A percentile compares a stretch with the other conserved stretches of the same genome.
Conservation (phyloP, 2,329 filamentous ascomycete species). For the Lachnellula arida region DNA sequence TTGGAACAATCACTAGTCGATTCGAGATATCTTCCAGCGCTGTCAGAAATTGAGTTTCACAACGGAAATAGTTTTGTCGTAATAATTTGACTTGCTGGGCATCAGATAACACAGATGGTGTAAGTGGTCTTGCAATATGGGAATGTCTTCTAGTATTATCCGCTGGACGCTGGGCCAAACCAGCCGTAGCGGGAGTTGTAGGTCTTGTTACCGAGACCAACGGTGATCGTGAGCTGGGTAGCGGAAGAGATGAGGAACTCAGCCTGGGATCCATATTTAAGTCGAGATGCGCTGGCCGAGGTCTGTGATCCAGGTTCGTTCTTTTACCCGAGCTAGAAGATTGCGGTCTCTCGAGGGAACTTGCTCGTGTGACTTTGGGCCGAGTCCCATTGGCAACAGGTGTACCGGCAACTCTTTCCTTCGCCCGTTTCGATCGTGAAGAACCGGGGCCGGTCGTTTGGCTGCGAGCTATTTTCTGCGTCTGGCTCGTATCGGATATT, state of each 20-base stretch:
- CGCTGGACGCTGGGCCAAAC: conserved; percentile 41
- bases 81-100: conserved; percentile 67
- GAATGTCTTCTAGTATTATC: conserved; percentile 54
- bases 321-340: conserved; percentile 23
- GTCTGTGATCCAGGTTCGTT: conserved; percentile 19
- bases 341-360: conserved; percentile 22
- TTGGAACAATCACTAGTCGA: conserved; percentile 76
- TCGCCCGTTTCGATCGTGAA: conserved; percentile 39
- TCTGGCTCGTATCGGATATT: conserved; percentile 50
- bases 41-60: conserved; percentile 73
- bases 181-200: conserved; percentile 53
- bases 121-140: conserved; percentile 54
- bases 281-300: conserved; percentile 28
- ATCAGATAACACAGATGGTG: conserved; percentile 56
- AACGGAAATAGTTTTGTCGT: conserved; percentile 78
- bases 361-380: conserved; percentile 22
- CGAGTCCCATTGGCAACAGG: conserved; percentile 25
- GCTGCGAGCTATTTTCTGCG: conserved; percentile 58
- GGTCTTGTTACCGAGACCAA: conserved; percentile 46
- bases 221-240: conserved; percentile 57
- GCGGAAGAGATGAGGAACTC: conserved; percentile 62
- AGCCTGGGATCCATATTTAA: conserved; percentile 51
- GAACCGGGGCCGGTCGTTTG: conserved; percentile 59
- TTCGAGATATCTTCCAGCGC: conserved; percentile 82
- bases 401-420: conserved; percentile 39